phyloP scores from a whole-genome alignment of 164 flowering plant genomes.

The Berberis thunbergii region DNA sequence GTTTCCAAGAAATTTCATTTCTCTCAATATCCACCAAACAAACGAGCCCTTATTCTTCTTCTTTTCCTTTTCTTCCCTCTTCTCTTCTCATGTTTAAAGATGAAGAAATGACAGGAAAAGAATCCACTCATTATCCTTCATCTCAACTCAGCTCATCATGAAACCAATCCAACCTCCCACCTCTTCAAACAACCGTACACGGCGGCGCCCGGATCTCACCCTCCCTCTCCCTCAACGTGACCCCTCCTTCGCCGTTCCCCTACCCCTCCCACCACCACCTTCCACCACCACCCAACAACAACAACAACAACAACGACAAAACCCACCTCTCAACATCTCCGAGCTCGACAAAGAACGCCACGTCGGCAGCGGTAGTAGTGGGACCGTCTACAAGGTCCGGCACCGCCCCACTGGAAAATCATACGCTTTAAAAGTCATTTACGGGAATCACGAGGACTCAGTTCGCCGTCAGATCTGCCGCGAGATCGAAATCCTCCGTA shows the following conservation, averaged over 20 bases:
- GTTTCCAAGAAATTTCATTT: conserved; percentile 6
- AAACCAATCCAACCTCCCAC: conserved; percentile 30
- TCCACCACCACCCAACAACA: conserved; percentile 11
- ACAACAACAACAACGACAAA: no score
- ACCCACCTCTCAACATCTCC: conserved; percentile 22
- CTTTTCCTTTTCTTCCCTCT: not conserved
- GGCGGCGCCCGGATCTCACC: conserved; percentile 54
- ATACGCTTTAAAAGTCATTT: conserved; percentile 81
- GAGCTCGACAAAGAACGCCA: conserved; percentile 57
- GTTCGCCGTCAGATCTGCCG: conserved; percentile 79
- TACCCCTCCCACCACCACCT: conserved; percentile 57
- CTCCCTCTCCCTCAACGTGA: conserved; percentile 74
- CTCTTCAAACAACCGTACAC: conserved; percentile 18
- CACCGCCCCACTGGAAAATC: conserved; percentile 40
- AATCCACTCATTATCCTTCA: not conserved
- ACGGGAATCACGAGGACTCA: conserved; percentile 73
- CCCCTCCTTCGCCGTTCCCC: conserved; percentile 59
- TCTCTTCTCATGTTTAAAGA: not conserved
- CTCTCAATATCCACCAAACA: not conserved
- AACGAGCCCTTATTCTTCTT: not conserved
- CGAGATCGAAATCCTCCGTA: conserved; percentile 75
- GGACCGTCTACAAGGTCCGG: conserved; percentile 77
- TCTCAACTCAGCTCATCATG: conserved; percentile 16
- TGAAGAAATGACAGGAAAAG: not conserved
- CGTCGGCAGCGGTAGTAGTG: conserved; percentile 76